Percentiles rank a stretch among this genome's conserved stretches.
Evolutionary conservation across 2,329 filamentous ascomycete genomes (phyloP).

Genomic region (Cladophialophora chaetospira): DNA sequence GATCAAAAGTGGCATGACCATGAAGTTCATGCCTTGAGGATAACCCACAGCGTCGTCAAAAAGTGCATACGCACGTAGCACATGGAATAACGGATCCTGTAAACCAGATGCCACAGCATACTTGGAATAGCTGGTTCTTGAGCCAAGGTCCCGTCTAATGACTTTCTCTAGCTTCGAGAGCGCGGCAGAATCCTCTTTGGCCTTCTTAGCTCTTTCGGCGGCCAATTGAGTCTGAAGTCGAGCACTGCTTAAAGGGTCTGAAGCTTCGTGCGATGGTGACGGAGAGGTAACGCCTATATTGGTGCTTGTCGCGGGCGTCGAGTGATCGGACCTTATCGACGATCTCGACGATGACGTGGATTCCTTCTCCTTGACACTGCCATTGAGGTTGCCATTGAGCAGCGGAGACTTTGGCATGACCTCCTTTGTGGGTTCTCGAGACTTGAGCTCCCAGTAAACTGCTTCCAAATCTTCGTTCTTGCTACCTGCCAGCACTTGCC

Average conservation of each 20-base stretch:
- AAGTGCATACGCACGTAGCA: constrained; percentile 96
- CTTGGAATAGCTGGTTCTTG: constrained; percentile 94
- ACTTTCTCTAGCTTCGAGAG: constrained; percentile 84
- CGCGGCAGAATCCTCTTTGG: constrained; percentile 73
- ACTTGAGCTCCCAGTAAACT: constrained; percentile 80
- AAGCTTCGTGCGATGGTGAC: constrained; percentile 60
- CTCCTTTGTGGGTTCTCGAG: constrained; percentile 63
- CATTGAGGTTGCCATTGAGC: constrained; percentile 46
- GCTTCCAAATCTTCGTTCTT: constrained; percentile 87
- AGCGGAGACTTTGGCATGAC: constrained; percentile 35
- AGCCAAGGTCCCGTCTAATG: constrained; percentile 87
- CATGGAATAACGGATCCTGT: constrained; percentile 89
- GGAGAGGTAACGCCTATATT: constrained; percentile 57
- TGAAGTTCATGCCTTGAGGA: constrained; percentile 98
- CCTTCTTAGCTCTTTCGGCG: constrained; percentile 73
- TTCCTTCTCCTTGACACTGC: constrained; percentile 65
- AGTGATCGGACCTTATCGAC: constrained; percentile 77
- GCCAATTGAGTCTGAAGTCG: constrained; percentile 66
- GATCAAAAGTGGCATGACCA: constrained; percentile 94
- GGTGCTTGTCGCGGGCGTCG: constrained; percentile 60
- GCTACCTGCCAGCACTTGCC: constrained; percentile 95
- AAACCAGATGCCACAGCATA: constrained; percentile 88
- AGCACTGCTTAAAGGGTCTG: constrained; percentile 57
- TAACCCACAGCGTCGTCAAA: constrained; percentile 95
- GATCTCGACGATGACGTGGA: constrained; percentile 76